Conservation (phyloP, 805 yeast species). For the Pichia nanzhaoensis region DNA sequence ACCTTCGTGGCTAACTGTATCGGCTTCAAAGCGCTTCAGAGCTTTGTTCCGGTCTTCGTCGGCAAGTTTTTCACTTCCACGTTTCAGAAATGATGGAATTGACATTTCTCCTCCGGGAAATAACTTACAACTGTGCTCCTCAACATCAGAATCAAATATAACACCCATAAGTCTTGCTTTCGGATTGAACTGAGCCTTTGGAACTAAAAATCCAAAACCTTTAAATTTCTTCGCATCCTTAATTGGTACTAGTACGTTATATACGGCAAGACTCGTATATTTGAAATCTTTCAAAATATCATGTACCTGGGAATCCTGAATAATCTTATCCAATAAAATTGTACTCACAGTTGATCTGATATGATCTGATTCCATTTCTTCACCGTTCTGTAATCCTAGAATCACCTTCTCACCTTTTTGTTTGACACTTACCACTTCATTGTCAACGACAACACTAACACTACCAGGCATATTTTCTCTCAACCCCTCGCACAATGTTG, state of each 20-base stretch:
- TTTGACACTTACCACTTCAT: constrained; percentile 18
- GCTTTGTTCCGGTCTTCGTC: too few relatives aligned
- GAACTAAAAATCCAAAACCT: constrained; percentile 90
- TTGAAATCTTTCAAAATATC: constrained; percentile 22
- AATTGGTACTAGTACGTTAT: constrained; percentile 56
- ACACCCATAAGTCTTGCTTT: constrained; percentile 67
- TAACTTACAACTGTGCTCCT: constrained; percentile 38
- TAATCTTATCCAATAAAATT: constrained; percentile 31
- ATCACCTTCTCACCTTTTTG: constrained; percentile 16
- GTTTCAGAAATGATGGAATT: constrained; percentile 10
- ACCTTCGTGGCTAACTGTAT: constrained; percentile 14
- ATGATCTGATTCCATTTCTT: constrained; percentile 38
- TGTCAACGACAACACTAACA: constrained; percentile 33
- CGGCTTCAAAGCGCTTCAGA: constrained; percentile 9
- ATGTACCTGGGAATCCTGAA: constrained; percentile 16
- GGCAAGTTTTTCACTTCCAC: not conserved
- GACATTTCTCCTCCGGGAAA: constrained; percentile 17
- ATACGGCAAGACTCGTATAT: constrained; percentile 52
- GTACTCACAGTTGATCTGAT: constrained; percentile 55
- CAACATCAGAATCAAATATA: constrained; percentile 84
- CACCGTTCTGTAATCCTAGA: constrained; percentile 13
- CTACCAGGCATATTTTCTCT: constrained; percentile 36
- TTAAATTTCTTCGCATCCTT: constrained; percentile 33
- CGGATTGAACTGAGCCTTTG: constrained; percentile 37
- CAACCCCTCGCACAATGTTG: constrained; percentile 42